A percentile compares a stretch with the other conserved stretches of the same genome.
Conservation (phyloP, 176 grass and related monocot species). For the Metroxylon sagu region DNA sequence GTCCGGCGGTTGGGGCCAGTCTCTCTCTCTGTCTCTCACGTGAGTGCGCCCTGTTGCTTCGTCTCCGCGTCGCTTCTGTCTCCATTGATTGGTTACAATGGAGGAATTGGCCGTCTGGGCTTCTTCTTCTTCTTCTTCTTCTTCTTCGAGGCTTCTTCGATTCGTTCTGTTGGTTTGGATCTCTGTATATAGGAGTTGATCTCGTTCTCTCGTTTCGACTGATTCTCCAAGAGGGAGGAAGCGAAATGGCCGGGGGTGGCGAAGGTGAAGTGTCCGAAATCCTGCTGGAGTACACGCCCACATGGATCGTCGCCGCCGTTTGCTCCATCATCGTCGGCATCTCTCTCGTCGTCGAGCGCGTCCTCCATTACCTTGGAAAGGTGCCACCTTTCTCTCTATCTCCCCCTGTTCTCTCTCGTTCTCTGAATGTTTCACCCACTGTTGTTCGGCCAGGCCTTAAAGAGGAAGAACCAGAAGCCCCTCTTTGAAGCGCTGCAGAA, state of each 20-base stretch:
- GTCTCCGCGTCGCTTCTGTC: too few species aligned
- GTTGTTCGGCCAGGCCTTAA: constrained; percentile 35
- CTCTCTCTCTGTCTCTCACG: too few species aligned
- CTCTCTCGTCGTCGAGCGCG: constrained; percentile 65
- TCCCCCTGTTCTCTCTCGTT: neutral
- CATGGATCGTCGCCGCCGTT: constrained; percentile 81
- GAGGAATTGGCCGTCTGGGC: too few species aligned
- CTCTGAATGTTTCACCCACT: neutral
- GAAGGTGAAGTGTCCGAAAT: neutral
- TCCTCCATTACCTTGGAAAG: constrained; percentile 81
- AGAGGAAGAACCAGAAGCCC: constrained; percentile 71
- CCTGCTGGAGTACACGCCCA: constrained; percentile 78
- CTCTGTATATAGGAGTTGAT: too few species aligned
- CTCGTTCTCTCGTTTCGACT: too few species aligned
- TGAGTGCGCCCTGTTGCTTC: too few species aligned
- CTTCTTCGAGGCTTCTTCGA: too few species aligned
- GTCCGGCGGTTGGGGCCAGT: too few species aligned
- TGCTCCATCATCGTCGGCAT: constrained; percentile 71
- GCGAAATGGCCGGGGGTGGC: constrained; percentile 4
- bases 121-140: too few species aligned
- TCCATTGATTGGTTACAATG: too few species aligned
- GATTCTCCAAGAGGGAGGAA: neutral
- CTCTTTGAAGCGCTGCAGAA: constrained; percentile 87
- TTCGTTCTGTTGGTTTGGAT: too few species aligned
- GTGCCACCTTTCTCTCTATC: constrained; percentile 16